Evolutionary conservation across 352 stramenopile genomes (phyloP).

Genomic region (Pythium scleroteichum): DNA sequence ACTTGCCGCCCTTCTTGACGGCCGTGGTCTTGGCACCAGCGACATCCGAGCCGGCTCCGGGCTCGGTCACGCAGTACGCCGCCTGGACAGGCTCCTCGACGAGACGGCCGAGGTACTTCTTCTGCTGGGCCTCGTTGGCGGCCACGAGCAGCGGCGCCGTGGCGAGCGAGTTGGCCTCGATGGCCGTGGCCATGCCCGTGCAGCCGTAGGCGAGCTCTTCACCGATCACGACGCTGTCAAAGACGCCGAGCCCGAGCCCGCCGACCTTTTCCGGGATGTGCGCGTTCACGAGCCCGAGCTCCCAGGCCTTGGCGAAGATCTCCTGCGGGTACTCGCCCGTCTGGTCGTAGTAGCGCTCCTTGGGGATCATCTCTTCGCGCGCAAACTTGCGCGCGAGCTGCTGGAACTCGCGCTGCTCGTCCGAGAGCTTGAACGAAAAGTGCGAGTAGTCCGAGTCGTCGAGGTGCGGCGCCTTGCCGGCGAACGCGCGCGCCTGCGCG

Average conservation of each 20-base stretch:
- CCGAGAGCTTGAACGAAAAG: slow-evolving; percentile 84
- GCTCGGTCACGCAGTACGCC: slow-evolving; percentile 91
- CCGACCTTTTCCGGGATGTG: slow-evolving; percentile 87
- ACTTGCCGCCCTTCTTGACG: slow-evolving; percentile 93
- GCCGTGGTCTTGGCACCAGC: slow-evolving; percentile 89
- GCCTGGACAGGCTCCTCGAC: slow-evolving; percentile 82
- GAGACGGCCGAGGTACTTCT: slow-evolving; percentile 86
- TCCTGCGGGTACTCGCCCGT: slow-evolving; percentile 87
- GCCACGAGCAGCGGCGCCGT: slow-evolving; percentile 84
- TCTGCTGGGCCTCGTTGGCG: slow-evolving; percentile 77
- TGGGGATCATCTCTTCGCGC: slow-evolving; percentile 89
- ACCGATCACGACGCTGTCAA: slow-evolving; percentile 86
- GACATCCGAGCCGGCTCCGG: slow-evolving; percentile 88
- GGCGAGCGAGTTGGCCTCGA: slow-evolving; percentile 87
- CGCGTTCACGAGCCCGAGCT: slow-evolving; percentile 87
- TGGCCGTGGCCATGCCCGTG: slow-evolving; percentile 90
- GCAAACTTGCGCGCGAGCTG: slow-evolving; percentile 87
- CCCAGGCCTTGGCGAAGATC: slow-evolving; percentile 89
- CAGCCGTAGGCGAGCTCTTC: slow-evolving; percentile 92
- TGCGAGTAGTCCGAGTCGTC: slow-evolving; percentile 50
- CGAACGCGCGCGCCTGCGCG: slow-evolving; percentile 39
- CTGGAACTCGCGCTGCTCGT: slow-evolving; percentile 89
- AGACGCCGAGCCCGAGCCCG: slow-evolving; percentile 70
- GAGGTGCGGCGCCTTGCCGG: slow-evolving; percentile 35
- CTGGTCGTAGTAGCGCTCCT: slow-evolving; percentile 80